Percentiles rank a stretch among this genome's conserved stretches.
Evolutionary conservation across 164 flowering plant genomes (phyloP).

Genomic region (Sextonia rubra): DNA sequence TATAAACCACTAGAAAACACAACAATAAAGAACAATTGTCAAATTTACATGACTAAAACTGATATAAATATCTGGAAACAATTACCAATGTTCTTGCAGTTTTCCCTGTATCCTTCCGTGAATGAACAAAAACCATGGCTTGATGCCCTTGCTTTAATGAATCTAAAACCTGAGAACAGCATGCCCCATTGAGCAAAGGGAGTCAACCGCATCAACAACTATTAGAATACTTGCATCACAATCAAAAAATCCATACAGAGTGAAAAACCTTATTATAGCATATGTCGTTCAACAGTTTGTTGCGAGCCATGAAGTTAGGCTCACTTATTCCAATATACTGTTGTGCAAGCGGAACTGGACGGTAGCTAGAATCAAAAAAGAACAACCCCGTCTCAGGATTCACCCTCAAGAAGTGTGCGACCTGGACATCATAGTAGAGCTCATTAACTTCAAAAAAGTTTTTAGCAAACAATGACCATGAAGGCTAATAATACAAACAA

Average conservation of each 20-base stretch:
- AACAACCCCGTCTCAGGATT: constrained; percentile 88
- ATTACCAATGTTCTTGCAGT: constrained; percentile 86
- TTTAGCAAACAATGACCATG: background rate
- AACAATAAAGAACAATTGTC: constrained; percentile 1
- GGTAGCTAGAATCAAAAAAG: constrained; percentile 96
- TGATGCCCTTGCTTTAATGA: constrained; percentile 88
- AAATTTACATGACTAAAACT: background rate
- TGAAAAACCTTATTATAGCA: constrained; percentile 80
- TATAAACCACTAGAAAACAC: background rate
- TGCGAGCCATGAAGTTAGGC: constrained; percentile 77
- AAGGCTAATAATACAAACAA: background rate
- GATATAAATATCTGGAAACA: background rate
- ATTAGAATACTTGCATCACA: background rate
- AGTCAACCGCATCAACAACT: background rate
- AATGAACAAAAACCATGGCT: constrained; percentile 97
- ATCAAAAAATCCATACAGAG: constrained; percentile 1
- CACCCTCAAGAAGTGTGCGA: constrained; percentile 93
- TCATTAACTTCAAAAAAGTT: constrained; percentile 1
- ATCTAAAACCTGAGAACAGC: constrained; percentile 63
- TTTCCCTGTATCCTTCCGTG: constrained; percentile 94
- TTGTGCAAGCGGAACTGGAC: constrained; percentile 99
- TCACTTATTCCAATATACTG: constrained; percentile 96
- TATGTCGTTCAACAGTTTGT: constrained; percentile 66
- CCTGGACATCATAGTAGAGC: constrained; percentile 36
- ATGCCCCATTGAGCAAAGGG: background rate